Evolutionary conservation across 257 asterid species (phyloP), one percentile per base, ranked within the genome.

Genomic region (Solanum etuberosum): DNA sequence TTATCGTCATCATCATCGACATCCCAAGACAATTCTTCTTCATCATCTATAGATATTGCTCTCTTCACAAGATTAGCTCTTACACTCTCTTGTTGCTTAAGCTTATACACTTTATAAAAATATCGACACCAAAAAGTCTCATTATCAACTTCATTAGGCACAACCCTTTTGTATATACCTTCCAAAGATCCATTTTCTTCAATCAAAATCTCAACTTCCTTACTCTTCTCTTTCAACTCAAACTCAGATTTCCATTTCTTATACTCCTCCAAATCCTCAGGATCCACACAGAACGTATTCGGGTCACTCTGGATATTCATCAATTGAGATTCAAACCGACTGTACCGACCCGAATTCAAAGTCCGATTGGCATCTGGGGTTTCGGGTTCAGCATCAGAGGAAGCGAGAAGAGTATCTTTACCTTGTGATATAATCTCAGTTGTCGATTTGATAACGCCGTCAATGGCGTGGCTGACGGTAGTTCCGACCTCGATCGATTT

Each of bases 21-120:
- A 85, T 96, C 99, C 99, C 98, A 96, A 10, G 97, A 91, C 72
- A 94, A 92, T 87, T 94, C 99, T 84, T 95, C 98, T 8, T 95
- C 98, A 9, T 92, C 93, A 86, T 95, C 98, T 73, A 91, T 90
- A 1, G 94, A 87, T 59, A 92, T 94, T 9, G 95, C 96, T 88
- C 98, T 90, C 91, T 81, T 96, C 87, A 96, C 98, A 48, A 95
- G 95, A 86, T 90, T 93, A 48, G 92, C 99, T 67, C 98, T 92
- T n/a, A 94, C 90, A 82, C 87, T 93, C 93, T 95, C 99, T 90
- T 95, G 95, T 90, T 90, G 94, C 92, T 90, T 89, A 38, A 96
- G 95, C 94, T 94, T 96, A 70, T 93, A 92, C 88, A 95, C 96
- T 87, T 97, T 92, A 88, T 91, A 95, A 74, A 94, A 95, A 57